Conservation (phyloP, 148 eudicot genomes). For the Rhododendron simsii region DNA sequence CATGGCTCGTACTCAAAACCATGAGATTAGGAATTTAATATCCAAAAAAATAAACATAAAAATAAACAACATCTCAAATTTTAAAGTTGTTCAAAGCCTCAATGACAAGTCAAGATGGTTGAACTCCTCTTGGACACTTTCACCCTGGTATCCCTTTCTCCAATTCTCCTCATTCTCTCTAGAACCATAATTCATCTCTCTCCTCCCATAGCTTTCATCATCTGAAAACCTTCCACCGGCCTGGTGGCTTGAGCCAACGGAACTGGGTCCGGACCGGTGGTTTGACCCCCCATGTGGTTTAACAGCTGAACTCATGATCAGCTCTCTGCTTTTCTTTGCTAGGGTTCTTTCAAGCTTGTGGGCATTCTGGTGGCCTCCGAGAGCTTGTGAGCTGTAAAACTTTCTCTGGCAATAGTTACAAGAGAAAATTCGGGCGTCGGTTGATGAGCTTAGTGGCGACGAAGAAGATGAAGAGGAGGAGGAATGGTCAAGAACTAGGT, state of each 20-base stretch:
- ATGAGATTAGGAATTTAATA: neutral
- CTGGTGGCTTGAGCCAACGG: neutral
- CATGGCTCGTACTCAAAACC: neutral
- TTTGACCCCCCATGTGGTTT: conserved; percentile 6
- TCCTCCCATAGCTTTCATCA: neutral
- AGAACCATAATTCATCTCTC: conserved; percentile 18
- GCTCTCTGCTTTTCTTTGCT: conserved; percentile 61
- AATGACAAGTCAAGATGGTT: conserved; percentile 44
- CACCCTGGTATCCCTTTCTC: conserved; percentile 16
- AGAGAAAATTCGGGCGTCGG: conserved; percentile 47
- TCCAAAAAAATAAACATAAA: neutral
- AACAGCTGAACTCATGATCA: conserved; percentile 16
- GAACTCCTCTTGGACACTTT: conserved; percentile 31
- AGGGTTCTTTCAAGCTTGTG: conserved; percentile 72
- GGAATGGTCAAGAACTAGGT: conserved; percentile 40
- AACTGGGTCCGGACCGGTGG: conserved; percentile 4
- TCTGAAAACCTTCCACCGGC: neutral
- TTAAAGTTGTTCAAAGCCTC: conserved; percentile 8
- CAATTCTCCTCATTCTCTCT: neutral
- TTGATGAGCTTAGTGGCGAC: conserved; percentile 22
- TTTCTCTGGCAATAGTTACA: conserved; percentile 69
- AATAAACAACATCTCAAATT: neutral
- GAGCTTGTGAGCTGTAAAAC: conserved; percentile 72
- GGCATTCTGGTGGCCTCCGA: conserved; percentile 83
- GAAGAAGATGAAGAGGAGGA: conserved; percentile 31